phyloP scores from a whole-genome alignment of 2,329 filamentous ascomycete genomes.

The Diplodia scrobiculata region DNA sequence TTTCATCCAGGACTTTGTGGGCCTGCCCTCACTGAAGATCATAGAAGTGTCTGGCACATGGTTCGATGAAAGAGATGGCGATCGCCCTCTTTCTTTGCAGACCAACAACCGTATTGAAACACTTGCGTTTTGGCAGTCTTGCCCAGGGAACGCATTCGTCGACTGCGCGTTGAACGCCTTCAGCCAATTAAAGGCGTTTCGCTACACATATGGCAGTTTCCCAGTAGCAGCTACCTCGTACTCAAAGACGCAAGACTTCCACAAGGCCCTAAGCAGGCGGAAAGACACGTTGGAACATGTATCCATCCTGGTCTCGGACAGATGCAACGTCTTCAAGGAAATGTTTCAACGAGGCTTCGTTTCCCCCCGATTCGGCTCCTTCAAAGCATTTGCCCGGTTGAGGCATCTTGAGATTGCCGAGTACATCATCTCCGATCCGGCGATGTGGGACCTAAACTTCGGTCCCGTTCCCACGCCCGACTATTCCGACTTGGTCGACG shows the following conservation, averaged over 20 bases:
- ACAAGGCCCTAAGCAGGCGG: not conserved
- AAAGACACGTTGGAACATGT: slow-evolving; percentile 6
- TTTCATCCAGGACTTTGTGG: slow-evolving; percentile 6
- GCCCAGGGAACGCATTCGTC: not conserved
- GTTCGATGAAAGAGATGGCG: slow-evolving; percentile 3
- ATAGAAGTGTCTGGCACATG: not conserved
- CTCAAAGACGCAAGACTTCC: not conserved
- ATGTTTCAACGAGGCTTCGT: not conserved
- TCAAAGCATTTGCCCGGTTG: not conserved
- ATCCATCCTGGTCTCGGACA: not conserved
- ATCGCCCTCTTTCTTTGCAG: not conserved
- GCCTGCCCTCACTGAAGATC: not conserved
- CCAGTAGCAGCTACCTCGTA: not conserved
- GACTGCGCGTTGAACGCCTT: not conserved
- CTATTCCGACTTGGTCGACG: not conserved
- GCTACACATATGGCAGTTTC: not conserved
- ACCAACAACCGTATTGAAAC: not conserved
- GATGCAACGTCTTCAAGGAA: not conserved
- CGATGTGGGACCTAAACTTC: not conserved
- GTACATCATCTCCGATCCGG: not conserved
- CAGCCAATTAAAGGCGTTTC: not conserved
- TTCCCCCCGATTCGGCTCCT: not conserved
- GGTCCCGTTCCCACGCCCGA: not conserved
- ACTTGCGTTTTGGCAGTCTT: not conserved
- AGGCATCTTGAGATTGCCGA: slow-evolving; percentile 7